Percentiles rank a stretch among this genome's conserved stretches.
These are phyloP conservation scores for Colletotrichum magnum DNA, from an alignment of 2,329 filamentous ascomycete species.

Conservation along the genomic window DNA sequence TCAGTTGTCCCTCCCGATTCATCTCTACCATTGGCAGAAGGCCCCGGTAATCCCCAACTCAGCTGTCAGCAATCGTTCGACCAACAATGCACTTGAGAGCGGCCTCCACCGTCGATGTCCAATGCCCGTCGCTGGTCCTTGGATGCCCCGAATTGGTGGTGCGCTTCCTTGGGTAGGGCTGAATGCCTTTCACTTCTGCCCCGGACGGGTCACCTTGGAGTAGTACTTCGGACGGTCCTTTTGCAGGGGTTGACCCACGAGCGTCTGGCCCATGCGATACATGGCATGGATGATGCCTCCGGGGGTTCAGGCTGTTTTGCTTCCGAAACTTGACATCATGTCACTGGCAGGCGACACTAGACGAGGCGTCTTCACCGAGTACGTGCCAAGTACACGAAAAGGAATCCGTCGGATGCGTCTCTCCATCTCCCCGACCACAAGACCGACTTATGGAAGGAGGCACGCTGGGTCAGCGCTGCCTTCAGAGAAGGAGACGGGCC, in stretches of 20 bases:
- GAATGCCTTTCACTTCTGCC: constrained; percentile 6
- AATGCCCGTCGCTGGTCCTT: constrained; percentile 3
- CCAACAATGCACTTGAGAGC: background rate
- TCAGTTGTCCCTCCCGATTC: background rate
- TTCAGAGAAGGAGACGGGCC: constrained; percentile 3
- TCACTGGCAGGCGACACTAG: background rate
- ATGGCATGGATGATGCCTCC: background rate
- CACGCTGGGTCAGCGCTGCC: no score
- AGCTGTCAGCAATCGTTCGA: constrained; percentile 29
- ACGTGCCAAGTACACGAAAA: background rate
- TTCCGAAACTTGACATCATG: constrained; percentile 13
- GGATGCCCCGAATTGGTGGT: background rate
- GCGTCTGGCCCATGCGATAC: constrained; percentile 14
- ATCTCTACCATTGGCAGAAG: constrained; percentile 10
- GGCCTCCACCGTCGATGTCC: constrained; percentile 2
- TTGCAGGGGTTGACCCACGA: constrained; percentile 30
- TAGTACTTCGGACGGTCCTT: constrained; percentile 16
- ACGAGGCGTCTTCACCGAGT: constrained; percentile 11
- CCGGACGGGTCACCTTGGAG: constrained; percentile 22
- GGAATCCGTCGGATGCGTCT: background rate
- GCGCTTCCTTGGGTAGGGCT: constrained; percentile 24
- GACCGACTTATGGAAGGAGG: no score
- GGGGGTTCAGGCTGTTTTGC: constrained; percentile 4
- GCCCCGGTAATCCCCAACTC: background rate
- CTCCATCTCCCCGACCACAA: no score